Base-by-base conservation (phyloP, 768 basidiomycete species). In the Pleurotus sapidus region DNA sequence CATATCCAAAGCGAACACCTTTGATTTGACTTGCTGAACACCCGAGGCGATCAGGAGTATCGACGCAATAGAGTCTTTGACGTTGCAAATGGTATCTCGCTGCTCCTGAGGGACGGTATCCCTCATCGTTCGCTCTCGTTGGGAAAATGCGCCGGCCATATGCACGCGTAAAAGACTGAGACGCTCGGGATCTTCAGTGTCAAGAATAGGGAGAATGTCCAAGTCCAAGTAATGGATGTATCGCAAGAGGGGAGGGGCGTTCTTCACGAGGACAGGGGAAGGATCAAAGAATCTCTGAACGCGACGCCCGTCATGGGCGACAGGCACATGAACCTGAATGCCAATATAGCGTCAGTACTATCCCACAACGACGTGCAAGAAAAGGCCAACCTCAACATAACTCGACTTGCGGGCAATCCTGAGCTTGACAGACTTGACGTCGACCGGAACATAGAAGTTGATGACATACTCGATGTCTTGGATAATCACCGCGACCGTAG, bases 371-470 rank as follows among this genome's bases (percentile, higher is more conserved):
- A 20, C 20, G 20, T 20, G 20, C 20, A 20, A 20, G 20, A 20
- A 20, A 20, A 20, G 20, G 20, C 68, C 69, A 64, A 75, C 72
- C 65, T 78, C 75, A 5, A 85, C 67, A 57, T 81, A 86, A 23
- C 65, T 72, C 1, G 83, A 86, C 60, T 80, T 83, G 39, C 84
- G 74, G 7, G 84, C 84, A 34, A 85, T 61, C 4, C 81, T 74
- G 8, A 77, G 62, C 60, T 72, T 81, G 1, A 65, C 51, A 14
- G 69, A 68, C 17, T 61, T 58, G 4, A 71, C 70, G 30, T 75
- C 62, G 8, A 84, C 66, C 7, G 80, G 79, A 46, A 79, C 23
- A 17, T 50, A 40, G 45, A 58, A 58, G 42, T 53, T 51, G 49
- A 47, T 34, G 23, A 23, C n/a, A 17, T 57, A 23, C 5, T 27